Percentiles rank a stretch among this genome's conserved stretches.
Conservation (phyloP, 345 rosid species). For the Citrus reticulata region DNA sequence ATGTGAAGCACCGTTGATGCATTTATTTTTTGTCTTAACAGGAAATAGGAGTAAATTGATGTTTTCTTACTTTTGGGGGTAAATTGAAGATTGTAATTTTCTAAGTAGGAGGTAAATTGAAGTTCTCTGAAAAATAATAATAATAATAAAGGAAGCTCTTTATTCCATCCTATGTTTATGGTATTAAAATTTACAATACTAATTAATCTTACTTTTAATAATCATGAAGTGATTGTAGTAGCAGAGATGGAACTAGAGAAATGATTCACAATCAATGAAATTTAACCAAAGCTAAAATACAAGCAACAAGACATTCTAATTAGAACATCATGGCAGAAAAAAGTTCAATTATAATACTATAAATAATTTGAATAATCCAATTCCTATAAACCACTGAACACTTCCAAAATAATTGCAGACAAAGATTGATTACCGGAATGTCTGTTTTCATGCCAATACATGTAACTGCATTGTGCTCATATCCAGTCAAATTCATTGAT, state of each 20-base stretch:
- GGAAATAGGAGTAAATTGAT: too few relatives aligned
- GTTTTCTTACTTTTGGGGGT: too few relatives aligned
- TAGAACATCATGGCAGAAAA: slow-evolving; percentile 9
- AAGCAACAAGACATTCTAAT: background rate
- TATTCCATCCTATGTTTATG: slow-evolving; percentile 18
- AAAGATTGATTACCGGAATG: slow-evolving; percentile 57
- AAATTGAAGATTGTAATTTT: too few relatives aligned
- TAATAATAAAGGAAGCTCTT: slow-evolving; percentile 4
- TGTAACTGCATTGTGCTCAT: slow-evolving; percentile 82
- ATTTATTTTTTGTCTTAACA: too few relatives aligned
- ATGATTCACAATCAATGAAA: background rate
- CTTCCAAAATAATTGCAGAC: background rate
- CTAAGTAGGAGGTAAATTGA: too few relatives aligned
- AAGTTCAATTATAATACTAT: background rate
- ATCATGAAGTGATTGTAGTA: background rate
- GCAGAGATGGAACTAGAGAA: background rate
- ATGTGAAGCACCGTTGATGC: too few relatives aligned
- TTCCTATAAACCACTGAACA: background rate
- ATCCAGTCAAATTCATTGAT: slow-evolving; percentile 62
- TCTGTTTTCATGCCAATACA: slow-evolving; percentile 79
- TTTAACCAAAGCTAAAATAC: background rate
- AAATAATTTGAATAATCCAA: slow-evolving; percentile 4
- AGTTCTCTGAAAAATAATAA: background rate
- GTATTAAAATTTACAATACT: background rate
- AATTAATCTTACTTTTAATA: background rate